Percentiles rank a stretch among this genome's conserved stretches.
Evolutionary conservation across 176 grass and related monocot genomes (phyloP).

Genomic region (Carex myosuroides): DNA sequence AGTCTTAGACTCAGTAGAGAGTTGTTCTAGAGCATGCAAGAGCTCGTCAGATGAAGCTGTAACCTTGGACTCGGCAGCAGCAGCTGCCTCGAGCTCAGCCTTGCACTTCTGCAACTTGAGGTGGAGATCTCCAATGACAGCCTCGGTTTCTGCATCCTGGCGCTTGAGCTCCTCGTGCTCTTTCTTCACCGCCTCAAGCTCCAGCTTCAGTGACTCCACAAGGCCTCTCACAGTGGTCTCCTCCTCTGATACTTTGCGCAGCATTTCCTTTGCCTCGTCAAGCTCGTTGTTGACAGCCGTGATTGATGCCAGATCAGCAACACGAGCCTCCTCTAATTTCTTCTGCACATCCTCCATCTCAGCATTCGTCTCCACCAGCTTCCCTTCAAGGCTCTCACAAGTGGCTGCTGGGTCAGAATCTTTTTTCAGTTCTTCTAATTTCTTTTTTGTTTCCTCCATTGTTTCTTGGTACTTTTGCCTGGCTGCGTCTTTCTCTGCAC

Average conservation of each 20-base stretch:
- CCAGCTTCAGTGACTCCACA: slow-evolving; percentile 73
- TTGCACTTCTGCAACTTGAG: slow-evolving; percentile 91
- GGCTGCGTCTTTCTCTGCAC: slow-evolving; percentile 57
- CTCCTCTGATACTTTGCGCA: slow-evolving; percentile 67
- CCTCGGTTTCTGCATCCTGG: slow-evolving; percentile 79
- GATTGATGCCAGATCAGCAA: slow-evolving; percentile 60
- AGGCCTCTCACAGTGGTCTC: slow-evolving; percentile 50
- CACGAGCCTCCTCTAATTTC: slow-evolving; percentile 58
- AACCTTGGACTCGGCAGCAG: slow-evolving; percentile 67
- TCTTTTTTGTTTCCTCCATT: slow-evolving; percentile 74
- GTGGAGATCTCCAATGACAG: slow-evolving; percentile 61
- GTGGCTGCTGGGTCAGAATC: slow-evolving; percentile 59
- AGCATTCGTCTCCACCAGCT: slow-evolving; percentile 49
- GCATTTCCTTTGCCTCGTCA: slow-evolving; percentile 80
- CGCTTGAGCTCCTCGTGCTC: slow-evolving; percentile 79
- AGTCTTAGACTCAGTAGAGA: slow-evolving; percentile 76
- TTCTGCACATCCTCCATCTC: slow-evolving; percentile 72
- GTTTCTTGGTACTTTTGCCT: slow-evolving; percentile 56
- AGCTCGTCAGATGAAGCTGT: slow-evolving; percentile 81
- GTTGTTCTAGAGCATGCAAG: slow-evolving; percentile 65
- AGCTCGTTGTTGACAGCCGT: slow-evolving; percentile 59
- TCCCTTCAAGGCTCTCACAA: slow-evolving; percentile 53
- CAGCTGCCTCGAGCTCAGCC: slow-evolving; percentile 80
- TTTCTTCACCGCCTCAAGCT: slow-evolving; percentile 58
- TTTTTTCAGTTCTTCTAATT: slow-evolving; percentile 53